Conservation (phyloP, 371 early-diverging fungal species). For the Saksenaea vasiformis region DNA sequence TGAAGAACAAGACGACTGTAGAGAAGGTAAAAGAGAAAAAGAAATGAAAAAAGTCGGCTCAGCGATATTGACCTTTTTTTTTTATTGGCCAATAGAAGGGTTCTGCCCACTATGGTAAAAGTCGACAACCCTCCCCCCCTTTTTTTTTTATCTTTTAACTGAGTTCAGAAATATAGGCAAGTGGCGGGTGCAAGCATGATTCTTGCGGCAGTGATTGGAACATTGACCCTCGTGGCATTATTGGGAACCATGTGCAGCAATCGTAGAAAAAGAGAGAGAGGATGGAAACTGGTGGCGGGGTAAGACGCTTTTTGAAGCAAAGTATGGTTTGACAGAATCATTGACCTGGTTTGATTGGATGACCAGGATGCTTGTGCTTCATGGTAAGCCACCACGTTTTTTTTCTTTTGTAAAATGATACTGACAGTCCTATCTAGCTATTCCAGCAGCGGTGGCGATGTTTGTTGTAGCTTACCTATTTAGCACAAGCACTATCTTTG, state of each 20-base stretch:
- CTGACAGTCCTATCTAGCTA: conserved; percentile 17
- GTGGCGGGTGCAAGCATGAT: conserved; percentile 31
- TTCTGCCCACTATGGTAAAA: conserved; percentile 27
- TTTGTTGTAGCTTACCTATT: conserved; percentile 24
- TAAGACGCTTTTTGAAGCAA: conserved; percentile 10
- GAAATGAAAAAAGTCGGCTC: background rate
- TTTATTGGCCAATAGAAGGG: conserved; percentile 9
- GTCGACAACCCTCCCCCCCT: too few relatives aligned
- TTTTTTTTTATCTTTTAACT: background rate
- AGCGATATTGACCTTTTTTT: background rate
- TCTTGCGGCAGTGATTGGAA: conserved; percentile 25
- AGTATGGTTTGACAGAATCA: conserved; percentile 4
- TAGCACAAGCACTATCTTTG: conserved; percentile 20
- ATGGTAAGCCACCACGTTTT: conserved; percentile 20
- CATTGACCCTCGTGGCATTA: conserved; percentile 27
- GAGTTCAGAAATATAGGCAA: conserved; percentile 17
- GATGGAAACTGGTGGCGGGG: conserved; percentile 35
- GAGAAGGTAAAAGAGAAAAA: conserved; percentile 16
- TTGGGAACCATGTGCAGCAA: conserved; percentile 30
- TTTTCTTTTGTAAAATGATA: conserved; percentile 1
- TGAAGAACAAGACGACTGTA: conserved; percentile 23
- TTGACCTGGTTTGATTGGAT: background rate
- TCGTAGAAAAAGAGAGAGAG: conserved; percentile 30
- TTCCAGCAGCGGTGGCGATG: conserved; percentile 28
- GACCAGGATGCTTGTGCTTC: conserved; percentile 32